Evolutionary conservation across 139 green algal species (phyloP).

Genomic region (Ettlia oleoabundans): DNA sequence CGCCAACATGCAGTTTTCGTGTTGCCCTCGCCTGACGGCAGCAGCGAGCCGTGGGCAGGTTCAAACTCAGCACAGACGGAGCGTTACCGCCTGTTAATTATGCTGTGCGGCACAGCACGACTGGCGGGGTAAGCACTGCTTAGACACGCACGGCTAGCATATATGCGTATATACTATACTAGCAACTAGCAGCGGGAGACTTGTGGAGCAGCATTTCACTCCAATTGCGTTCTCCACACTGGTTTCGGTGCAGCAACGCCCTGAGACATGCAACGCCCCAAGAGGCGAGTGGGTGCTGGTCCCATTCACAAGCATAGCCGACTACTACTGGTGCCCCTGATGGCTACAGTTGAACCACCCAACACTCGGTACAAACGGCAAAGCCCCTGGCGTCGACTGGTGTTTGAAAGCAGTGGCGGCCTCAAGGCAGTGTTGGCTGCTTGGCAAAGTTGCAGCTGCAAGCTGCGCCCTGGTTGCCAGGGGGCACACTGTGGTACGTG

Average conservation of each 20-base stretch:
- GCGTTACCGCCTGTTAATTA: not conserved
- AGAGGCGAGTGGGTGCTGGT: slow-evolving; percentile 4
- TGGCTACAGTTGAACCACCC: not conserved
- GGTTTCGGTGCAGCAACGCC: not conserved
- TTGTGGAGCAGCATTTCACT: not conserved
- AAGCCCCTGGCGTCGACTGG: not conserved
- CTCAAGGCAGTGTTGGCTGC: too few species aligned
- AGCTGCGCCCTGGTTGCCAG: too few species aligned
- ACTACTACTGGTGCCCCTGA: not conserved
- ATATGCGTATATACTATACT: not conserved
- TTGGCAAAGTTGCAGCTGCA: too few species aligned
- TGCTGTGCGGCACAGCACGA: slow-evolving; percentile 4
- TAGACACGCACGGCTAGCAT: not conserved
- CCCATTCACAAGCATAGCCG: not conserved
- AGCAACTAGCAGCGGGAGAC: not conserved
- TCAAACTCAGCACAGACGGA: not conserved
- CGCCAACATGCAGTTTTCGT: slow-evolving; percentile 13
- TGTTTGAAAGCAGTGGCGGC: not conserved
- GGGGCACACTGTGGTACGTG: too few species aligned
- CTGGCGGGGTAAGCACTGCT: slow-evolving; percentile 3
- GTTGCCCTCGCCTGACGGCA: not conserved
- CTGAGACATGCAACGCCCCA: not conserved
- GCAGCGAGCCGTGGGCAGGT: slow-evolving; percentile 2
- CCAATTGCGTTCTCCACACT: not conserved
- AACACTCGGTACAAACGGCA: not conserved